Evolutionary conservation across 805 yeast genomes (phyloP).

Genomic region (Groenewaldozyma salmanticensis): DNA sequence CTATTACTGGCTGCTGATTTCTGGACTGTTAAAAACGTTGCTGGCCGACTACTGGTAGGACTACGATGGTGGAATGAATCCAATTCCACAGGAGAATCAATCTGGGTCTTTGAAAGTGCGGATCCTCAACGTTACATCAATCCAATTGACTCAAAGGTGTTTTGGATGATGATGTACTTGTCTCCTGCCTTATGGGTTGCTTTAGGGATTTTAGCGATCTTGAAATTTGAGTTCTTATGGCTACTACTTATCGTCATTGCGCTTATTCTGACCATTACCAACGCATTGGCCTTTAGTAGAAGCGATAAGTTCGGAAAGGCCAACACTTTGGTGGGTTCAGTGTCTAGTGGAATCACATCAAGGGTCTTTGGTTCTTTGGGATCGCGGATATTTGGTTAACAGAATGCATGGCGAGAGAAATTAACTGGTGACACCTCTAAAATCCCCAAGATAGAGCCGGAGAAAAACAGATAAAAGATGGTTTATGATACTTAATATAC

Average conservation of each 20-base stretch:
- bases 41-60: conserved; percentile 86
- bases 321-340: conserved; percentile 43
- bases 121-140: conserved; percentile 58
- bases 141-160: conserved; percentile 83
- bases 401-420: not conserved
- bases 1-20: conserved; percentile 79
- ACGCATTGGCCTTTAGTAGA: conserved; percentile 81
- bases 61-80: conserved; percentile 94
- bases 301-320: conserved; percentile 91
- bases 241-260: conserved; percentile 51
- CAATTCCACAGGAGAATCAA: conserved; percentile 48
- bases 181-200: conserved; percentile 70
- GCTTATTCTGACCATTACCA: conserved; percentile 61
- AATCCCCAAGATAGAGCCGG: not conserved
- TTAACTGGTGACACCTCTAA: not conserved
- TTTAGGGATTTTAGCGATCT: conserved; percentile 65
- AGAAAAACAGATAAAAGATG: not conserved
- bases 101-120: conserved; percentile 85
- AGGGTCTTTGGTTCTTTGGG: not conserved
- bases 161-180: conserved; percentile 71
- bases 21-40: conserved; percentile 85
- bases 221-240: conserved; percentile 65
- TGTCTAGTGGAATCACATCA: conserved; percentile 1
- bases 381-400: conserved; percentile 1
- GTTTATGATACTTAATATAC: no score